Evolutionary conservation across 352 stramenopile species (phyloP).

Genomic region (Globisporangium camurandrum): DNA sequence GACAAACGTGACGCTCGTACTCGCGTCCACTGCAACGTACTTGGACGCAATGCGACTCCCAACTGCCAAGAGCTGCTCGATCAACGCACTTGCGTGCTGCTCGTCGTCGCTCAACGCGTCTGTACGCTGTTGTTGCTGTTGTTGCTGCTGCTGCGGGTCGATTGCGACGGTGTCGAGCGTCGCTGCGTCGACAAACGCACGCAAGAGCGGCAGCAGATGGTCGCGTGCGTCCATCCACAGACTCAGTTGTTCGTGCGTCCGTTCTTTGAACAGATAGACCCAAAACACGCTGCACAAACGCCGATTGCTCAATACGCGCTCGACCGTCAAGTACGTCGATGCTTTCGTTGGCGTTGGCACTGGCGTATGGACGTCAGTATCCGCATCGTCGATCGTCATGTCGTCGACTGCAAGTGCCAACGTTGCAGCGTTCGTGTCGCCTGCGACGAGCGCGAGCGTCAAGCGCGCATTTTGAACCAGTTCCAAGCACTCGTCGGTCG

Average conservation of each 20-base stretch:
- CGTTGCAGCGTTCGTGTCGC: slow-evolving; percentile 6
- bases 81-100: slow-evolving; percentile 47
- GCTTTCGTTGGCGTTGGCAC: slow-evolving; percentile 14
- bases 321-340: slow-evolving; percentile 57
- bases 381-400: slow-evolving; percentile 14
- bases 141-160: slow-evolving; percentile 3
- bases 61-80: slow-evolving; percentile 56
- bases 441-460: slow-evolving; percentile 32
- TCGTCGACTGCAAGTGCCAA: not conserved
- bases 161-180: slow-evolving; percentile 23
- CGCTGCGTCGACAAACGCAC: slow-evolving; percentile 39
- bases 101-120: no score
- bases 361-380: not conserved
- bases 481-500: slow-evolving; percentile 45
- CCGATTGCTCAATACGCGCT: slow-evolving; percentile 66
- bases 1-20: slow-evolving; percentile 59
- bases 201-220: slow-evolving; percentile 54
- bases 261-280: slow-evolving; percentile 84
- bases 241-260: slow-evolving; percentile 71
- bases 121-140: slow-evolving; percentile 4
- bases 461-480: slow-evolving; percentile 49
- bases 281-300: slow-evolving; percentile 81
- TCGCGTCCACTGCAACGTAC: slow-evolving; percentile 45
- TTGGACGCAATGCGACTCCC: slow-evolving; percentile 53
- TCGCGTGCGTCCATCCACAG: slow-evolving; percentile 81